Evolutionary conservation across 495 filamentous ascomycete genomes (phyloP).

Genomic region (Penicillium tannophilum): DNA sequence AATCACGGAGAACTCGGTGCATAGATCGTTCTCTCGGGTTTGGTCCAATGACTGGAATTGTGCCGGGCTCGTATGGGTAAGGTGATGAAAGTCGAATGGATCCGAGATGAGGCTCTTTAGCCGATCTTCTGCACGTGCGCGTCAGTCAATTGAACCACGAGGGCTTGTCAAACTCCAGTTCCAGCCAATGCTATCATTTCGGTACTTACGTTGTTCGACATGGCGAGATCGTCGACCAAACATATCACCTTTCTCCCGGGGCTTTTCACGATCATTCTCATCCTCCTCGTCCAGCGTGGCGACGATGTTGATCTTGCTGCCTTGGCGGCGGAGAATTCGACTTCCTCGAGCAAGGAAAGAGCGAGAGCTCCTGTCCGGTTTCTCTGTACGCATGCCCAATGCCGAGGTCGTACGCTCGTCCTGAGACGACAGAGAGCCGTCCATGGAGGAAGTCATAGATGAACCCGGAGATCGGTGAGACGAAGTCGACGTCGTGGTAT

Average conservation of each 20-base stretch:
- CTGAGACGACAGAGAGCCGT: constrained; percentile 27
- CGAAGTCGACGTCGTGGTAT: constrained; percentile 45
- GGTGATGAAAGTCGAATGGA: constrained; percentile 87
- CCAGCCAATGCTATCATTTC: background rate
- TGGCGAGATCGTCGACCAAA: constrained; percentile 19
- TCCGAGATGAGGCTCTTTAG: constrained; percentile 66
- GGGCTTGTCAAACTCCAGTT: background rate
- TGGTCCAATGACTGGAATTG: constrained; percentile 62
- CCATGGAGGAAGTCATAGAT: constrained; percentile 41
- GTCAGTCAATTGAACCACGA: background rate
- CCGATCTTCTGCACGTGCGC: constrained; percentile 34
- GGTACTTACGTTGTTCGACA: constrained; percentile 8
- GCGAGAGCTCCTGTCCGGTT: constrained; percentile 43
- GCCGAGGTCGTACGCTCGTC: constrained; percentile 39
- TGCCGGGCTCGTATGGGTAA: constrained; percentile 72
- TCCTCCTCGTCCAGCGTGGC: constrained; percentile 51
- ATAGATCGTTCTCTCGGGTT: constrained; percentile 60
- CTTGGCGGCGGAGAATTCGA: constrained; percentile 54
- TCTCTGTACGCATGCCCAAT: constrained; percentile 35
- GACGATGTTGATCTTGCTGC: constrained; percentile 54
- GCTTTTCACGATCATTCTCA: constrained; percentile 39
- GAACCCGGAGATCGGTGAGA: constrained; percentile 42
- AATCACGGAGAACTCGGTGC: constrained; percentile 67
- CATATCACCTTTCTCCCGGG: constrained; percentile 37
- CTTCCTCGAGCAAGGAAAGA: constrained; percentile 51